These are phyloP conservation scores for Pseudozyma tsukubaensis DNA, from an alignment of 1,284 basidiomycete species.

Conservation along the genomic window DNA sequence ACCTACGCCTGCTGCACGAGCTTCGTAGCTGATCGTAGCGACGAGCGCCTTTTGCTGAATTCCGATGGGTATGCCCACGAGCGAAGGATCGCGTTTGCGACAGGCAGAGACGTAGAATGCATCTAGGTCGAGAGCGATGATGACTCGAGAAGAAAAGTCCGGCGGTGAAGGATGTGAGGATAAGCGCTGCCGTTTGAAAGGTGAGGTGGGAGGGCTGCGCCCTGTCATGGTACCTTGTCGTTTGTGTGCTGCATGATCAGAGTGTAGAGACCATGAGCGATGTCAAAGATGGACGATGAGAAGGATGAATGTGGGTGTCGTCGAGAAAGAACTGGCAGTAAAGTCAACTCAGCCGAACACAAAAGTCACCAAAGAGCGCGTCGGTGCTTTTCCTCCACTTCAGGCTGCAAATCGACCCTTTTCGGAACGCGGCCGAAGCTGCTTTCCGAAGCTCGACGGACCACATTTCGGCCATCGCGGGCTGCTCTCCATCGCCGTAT, in stretches of 20 bases:
- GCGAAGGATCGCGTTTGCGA: constrained; percentile 66
- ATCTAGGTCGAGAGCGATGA: constrained; percentile 56
- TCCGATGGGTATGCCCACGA: constrained; percentile 68
- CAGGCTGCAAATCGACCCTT: background rate
- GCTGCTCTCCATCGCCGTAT: background rate
- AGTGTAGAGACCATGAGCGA: background rate
- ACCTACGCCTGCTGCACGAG: constrained; percentile 64
- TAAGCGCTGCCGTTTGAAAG: constrained; percentile 25
- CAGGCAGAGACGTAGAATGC: constrained; percentile 68
- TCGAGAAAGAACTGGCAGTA: background rate
- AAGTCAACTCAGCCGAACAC: constrained; percentile 2
- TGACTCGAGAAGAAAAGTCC: constrained; percentile 23
- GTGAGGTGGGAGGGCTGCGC: constrained; percentile 31
- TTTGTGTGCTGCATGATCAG: constrained; percentile 12
- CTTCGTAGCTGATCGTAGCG: constrained; percentile 70
- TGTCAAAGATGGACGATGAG: background rate
- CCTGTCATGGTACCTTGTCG: constrained; percentile 34
- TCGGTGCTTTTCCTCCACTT: constrained; percentile 31
- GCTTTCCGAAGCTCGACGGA: background rate
- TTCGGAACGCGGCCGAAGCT: constrained; percentile 13
- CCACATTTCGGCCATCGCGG: too few species aligned
- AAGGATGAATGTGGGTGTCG: background rate
- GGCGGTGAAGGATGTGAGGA: background rate
- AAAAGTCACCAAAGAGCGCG: constrained; percentile 1
- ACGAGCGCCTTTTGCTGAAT: constrained; percentile 70